Evolutionary conservation across 768 basidiomycete species (phyloP), one percentile per base, ranked within the genome.

Genomic region (Crepidotus variabilis): DNA sequence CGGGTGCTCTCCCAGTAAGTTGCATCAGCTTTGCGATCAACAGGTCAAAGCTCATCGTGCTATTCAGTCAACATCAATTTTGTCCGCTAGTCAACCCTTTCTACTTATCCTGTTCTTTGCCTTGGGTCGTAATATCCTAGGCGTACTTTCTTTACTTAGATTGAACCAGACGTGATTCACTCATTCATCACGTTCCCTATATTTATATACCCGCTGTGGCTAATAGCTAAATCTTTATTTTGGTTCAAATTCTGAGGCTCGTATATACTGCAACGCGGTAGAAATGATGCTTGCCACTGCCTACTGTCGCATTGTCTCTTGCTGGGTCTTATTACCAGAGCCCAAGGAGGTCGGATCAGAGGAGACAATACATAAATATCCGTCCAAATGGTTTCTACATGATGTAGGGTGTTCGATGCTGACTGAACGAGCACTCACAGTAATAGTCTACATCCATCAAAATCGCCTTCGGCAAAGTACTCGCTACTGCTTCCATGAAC

Each of bases 1-100:
- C 53, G 78, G 76, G 6, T 80, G 79, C 67, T 57, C 67, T 13
- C 74, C 75, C 0, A 71, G 78, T 79, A 64, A 61, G 78, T 68
- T 28, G 4, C 11, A 22, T 8, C 46, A 23, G 24, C 16, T 53
- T 11, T 24, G 35, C 28, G 46, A 24, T 32, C 32, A 34, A 51
- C 32, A 18, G 24, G 45, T 0, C 13, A 18, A 6, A 46, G 11
- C 32, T 56, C 51, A 23, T 34, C 52, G n/a, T 56, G 16, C 39
- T 52, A n/a, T 56, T 28, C 45, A 66, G 67, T 66, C 45, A 68
- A 61, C 55, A 62, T 66, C 59, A 62, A 55, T 16, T 46, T 14
- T 32, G 47, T 14, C 21, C 47, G 16, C n/a, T 21, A 21, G 43
- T 21, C 16, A 46, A 46, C 21, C 21, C 43, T n/a, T 6, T 6